Conservation (phyloP, 2,329 filamentous ascomycete species). For the Phyllosticta ampelicida region DNA sequence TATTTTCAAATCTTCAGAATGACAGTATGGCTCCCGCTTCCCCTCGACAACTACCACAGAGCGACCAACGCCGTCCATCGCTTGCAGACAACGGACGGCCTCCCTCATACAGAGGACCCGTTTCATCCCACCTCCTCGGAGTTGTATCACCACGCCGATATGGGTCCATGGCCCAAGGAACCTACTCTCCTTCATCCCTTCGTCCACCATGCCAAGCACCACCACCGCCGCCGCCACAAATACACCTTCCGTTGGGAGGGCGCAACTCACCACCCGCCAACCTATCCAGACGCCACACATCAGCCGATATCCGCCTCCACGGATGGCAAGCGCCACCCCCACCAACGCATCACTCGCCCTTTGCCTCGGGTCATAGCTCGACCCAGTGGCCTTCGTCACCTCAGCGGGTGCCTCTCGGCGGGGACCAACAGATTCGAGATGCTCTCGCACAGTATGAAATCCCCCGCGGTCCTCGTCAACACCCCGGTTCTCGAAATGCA, state of each 20-base stretch:
- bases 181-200: conserved; percentile 59
- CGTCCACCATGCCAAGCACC: conserved; percentile 59
- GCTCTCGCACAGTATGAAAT: conserved; percentile 60
- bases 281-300: conserved; percentile 77
- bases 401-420: conserved; percentile 35
- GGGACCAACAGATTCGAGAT: conserved; percentile 62
- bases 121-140: conserved; percentile 63
- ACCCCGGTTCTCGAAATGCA: conserved; percentile 39
- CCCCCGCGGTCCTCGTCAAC: conserved; percentile 40
- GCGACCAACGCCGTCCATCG: conserved; percentile 66
- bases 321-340: conserved; percentile 50
- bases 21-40: conserved; percentile 62
- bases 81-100: conserved; percentile 50
- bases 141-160: conserved; percentile 70
- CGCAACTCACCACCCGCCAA: conserved; percentile 50
- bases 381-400: conserved; percentile 59
- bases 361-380: conserved; percentile 51
- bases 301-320: conserved; percentile 75
- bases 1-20: conserved; percentile 31
- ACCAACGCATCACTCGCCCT: conserved; percentile 49
- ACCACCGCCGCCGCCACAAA: conserved; percentile 54
- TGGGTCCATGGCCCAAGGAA: conserved; percentile 69
- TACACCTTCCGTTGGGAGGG: conserved; percentile 50
- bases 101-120: conserved; percentile 42
- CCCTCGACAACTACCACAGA: conserved; percentile 74